Evolutionary conservation across 2,329 filamentous ascomycete species (phyloP), one percentile per base, ranked within the genome.

Genomic region (Talaromyces sp.): DNA sequence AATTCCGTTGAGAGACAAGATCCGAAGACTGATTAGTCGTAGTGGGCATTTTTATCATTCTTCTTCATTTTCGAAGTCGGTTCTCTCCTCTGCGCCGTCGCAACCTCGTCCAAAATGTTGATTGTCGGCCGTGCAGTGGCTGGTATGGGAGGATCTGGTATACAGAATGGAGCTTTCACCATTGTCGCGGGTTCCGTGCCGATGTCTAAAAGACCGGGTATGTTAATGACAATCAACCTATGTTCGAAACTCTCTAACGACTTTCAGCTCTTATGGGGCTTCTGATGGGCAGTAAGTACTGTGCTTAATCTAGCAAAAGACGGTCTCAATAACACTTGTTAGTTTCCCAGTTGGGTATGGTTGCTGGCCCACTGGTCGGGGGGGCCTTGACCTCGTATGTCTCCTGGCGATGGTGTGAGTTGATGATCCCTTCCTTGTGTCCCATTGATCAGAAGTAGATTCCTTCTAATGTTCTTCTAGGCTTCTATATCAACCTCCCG

Each of bases 401-500:
- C 0, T 66, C 66, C 1, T 78, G 76, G 76, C 66, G 74, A 36
- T 77, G 75, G 73, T 58, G 40, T 52, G 11, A 40, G 53, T 56
- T 8, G 4, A 19, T 10, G 37, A 13, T 4, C 9, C 11, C n/a
- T 19, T 17, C 2, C 11, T 22, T 8, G 10, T 21, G 11, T 5
- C 11, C 3, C 9, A 11, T 17, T 13, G 5, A 33, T 5, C 0
- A 5, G 2, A 15, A 8, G 3, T 10, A 31, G n/a, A 46, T 28
- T 46, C n/a, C 28, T 21, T 28, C 7, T 1, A 28, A 33, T 11
- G 13, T 17, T 21, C 5, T 5, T 21, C 15, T 7, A 56, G 54
- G 54, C 56, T 77, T 78, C 60, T 78, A 73, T 57, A 68, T 77
- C 61, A 77, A 77, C 53, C 63, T 76, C 2, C 71, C 73, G 0